phyloP scores from a whole-genome alignment of 768 basidiomycete species.

The Hirschioporus abietinus region DNA sequence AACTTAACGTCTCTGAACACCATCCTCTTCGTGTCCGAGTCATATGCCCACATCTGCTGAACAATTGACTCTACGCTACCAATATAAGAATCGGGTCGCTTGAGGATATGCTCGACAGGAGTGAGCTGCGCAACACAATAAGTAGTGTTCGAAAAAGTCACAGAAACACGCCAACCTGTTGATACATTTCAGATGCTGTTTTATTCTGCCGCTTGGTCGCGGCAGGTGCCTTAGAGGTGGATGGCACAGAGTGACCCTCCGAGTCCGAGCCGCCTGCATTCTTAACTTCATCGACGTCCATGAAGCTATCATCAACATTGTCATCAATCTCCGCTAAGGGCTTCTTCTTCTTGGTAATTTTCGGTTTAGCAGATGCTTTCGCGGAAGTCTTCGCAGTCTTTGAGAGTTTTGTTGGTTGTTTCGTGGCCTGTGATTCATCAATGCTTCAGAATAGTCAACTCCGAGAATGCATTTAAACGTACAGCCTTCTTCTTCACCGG shows the following conservation, averaged over 20 bases:
- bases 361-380: conserved; percentile 40
- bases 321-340: conserved; percentile 58
- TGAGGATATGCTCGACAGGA: conserved; percentile 91
- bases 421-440: conserved; percentile 9
- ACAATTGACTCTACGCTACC: conserved; percentile 89
- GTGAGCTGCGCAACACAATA: conserved; percentile 56
- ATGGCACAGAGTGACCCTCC: conserved; percentile 30
- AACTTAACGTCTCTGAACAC: conserved; percentile 77
- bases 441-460: conserved; percentile 18
- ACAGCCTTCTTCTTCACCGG: conserved; percentile 49
- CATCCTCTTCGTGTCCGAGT: conserved; percentile 80
- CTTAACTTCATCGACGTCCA: conserved; percentile 36
- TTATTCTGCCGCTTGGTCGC: conserved; percentile 60
- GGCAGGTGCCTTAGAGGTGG: conserved; percentile 19
- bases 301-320: conserved; percentile 46
- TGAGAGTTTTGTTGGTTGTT: conserved; percentile 23
- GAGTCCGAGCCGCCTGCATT: conserved; percentile 21
- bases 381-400: conserved; percentile 40
- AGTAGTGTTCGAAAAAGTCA: conserved; percentile 1
- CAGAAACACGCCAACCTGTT: conserved; percentile 54
- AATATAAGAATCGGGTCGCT: conserved; percentile 92
- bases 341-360: conserved; percentile 57
- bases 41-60: conserved; percentile 92
- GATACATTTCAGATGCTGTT: conserved; percentile 86
- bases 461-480: conserved; percentile 18